Evolutionary conservation across 2,329 filamentous ascomycete genomes (phyloP).

Genomic region (Scedosporium aurantiacum): DNA sequence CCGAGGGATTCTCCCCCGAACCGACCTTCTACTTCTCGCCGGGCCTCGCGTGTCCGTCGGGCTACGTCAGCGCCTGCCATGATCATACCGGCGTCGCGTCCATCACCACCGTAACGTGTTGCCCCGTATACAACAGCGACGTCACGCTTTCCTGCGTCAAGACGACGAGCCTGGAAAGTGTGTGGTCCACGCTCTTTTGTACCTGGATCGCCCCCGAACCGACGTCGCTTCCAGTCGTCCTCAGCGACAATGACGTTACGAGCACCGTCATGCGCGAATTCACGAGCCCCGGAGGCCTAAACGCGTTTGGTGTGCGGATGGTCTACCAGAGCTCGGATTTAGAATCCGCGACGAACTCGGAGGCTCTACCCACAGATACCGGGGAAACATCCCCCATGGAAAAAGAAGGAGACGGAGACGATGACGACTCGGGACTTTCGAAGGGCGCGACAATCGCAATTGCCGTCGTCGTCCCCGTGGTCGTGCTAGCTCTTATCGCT

Average conservation of each 20-base stretch:
- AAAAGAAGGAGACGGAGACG: background rate
- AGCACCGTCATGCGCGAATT: constrained; percentile 14
- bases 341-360: constrained; percentile 6
- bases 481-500: constrained; percentile 15
- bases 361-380: background rate
- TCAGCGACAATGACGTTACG: constrained; percentile 13
- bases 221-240: constrained; percentile 16
- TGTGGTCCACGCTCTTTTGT: constrained; percentile 20
- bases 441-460: constrained; percentile 17
- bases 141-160: constrained; percentile 19
- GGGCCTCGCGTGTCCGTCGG: constrained; percentile 20
- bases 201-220: constrained; percentile 21
- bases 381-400: background rate
- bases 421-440: constrained; percentile 10
- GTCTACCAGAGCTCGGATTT: constrained; percentile 21
- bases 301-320: constrained; percentile 24
- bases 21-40: constrained; percentile 20
- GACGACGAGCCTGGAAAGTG: constrained; percentile 11
- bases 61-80: constrained; percentile 18
- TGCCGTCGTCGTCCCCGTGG: constrained; percentile 19
- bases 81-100: constrained; percentile 15
- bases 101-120: constrained; percentile 24
- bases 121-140: constrained; percentile 16
- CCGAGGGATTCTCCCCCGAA: constrained; percentile 16
- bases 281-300: constrained; percentile 16